Evolutionary conservation across 2,329 filamentous ascomycete species (phyloP), one percentile per base, ranked within the genome.

Genomic region (Exserohilum rostratum): DNA sequence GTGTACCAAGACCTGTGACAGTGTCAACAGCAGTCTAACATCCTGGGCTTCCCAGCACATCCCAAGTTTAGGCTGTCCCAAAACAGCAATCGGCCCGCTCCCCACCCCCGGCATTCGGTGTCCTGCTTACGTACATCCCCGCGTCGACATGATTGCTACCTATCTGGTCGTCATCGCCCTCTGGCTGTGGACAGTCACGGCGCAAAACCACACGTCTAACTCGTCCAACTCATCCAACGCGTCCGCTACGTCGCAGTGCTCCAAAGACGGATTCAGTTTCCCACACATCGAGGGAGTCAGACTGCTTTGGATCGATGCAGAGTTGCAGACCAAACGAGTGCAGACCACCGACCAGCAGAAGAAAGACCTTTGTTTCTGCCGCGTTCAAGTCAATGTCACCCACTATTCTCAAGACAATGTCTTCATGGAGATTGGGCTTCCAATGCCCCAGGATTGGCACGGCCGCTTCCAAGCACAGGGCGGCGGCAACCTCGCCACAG

Each of bases 391-490:
- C 34, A 46, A 20, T 13, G 50, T 69, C 1, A 62, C 60, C 5
- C 67, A 69, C 29, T 25, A 50, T 12, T 15, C 18, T 15, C n/a
- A 43, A 65, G 68, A 72, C 50, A 58, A 62, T 5, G 68, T 71
- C 3, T 37, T 65, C 2, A 57, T 69, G 13, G 61, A 66, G 46
- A 53, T 61, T 7, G 71, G 70, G 69, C 65, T 76, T 10, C 73
- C 73, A 3, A 33, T 66, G 7, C 52, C 48, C 2, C 31, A 30
- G 2, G 53, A 60, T 3, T 75, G 72, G 72, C 73, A 74, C 27
- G 68, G 66, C 4, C 66, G 72, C 1, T 67, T 72, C 10, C 67
- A 71, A 53, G 71, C 66, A 6, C 65, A 65, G 3, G 72, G 73
- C n/a, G 73, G 73, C 12, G 66, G 52, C 6, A 71, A 66, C 1